A percentile compares a stretch with the other conserved stretches of the same genome.
Evolutionary conservation across 108 stramenopile genomes (phyloP).

Genomic region (Skeletonema marinoi): DNA sequence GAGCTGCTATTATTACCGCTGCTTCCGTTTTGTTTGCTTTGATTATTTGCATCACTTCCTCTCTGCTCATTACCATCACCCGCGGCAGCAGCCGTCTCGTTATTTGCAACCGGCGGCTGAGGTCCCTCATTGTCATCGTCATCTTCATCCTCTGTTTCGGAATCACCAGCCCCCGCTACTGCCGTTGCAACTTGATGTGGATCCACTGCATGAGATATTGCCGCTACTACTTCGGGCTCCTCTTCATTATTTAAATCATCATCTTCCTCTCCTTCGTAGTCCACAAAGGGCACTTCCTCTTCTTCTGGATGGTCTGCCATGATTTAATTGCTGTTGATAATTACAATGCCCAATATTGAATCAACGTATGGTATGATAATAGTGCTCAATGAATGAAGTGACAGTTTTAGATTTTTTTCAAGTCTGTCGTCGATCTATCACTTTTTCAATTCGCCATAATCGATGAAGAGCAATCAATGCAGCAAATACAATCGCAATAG

Average conservation of each 20-base stretch:
- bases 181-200: background rate
- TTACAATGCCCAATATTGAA: background rate
- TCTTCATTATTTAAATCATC: background rate
- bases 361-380: no score
- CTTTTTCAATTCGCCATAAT: no score
- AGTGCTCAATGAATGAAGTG: no score
- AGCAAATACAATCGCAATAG: background rate
- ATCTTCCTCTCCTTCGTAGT: constrained; percentile 45
- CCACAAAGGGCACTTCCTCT: constrained; percentile 43
- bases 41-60: background rate
- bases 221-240: background rate
- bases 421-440: no score
- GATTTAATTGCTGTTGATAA: background rate
- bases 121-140: constrained; percentile 23
- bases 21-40: background rate
- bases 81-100: background rate
- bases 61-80: background rate
- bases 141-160: constrained; percentile 30
- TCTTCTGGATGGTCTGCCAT: constrained; percentile 29
- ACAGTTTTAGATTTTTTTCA: no score
- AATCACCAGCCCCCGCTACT: constrained; percentile 21
- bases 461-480: no score
- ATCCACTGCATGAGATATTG: background rate
- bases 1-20: background rate
- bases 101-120: background rate